These are phyloP conservation scores for Ramaria rubella DNA, from an alignment of 768 basidiomycete genomes.

Conservation along the genomic window DNA sequence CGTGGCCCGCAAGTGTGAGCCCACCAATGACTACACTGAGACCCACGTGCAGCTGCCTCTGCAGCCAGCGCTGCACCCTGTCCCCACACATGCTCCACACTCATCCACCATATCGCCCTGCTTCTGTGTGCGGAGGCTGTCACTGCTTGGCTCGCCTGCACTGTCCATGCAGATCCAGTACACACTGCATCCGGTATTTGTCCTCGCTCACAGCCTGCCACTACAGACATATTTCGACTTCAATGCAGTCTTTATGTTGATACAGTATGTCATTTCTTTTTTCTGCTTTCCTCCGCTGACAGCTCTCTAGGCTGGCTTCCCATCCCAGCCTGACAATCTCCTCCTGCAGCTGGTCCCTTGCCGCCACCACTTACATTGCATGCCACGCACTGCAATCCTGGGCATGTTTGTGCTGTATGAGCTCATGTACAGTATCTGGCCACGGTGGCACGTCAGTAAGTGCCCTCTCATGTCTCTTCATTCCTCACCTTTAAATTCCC, in stretches of 20 bases:
- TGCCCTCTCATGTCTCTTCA: slow-evolving; percentile 11
- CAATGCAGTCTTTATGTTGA: slow-evolving; percentile 75
- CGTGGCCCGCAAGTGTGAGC: too few species aligned
- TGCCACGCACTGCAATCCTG: slow-evolving; percentile 73
- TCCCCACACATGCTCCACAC: too few species aligned
- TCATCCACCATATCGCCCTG: slow-evolving; percentile 12
- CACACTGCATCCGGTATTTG: too few species aligned
- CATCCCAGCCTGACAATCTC: slow-evolving; percentile 63
- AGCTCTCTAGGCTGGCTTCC: slow-evolving; percentile 58
- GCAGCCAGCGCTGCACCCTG: too few species aligned
- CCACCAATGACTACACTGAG: too few species aligned
- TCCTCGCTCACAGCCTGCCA: too few species aligned
- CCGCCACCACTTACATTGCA: slow-evolving; percentile 73
- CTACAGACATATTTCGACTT: too few species aligned
- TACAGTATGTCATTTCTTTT: slow-evolving; percentile 56
- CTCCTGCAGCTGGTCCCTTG: slow-evolving; percentile 76
- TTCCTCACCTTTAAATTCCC: background rate
- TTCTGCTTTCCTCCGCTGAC: background rate
- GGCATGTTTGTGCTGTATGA: slow-evolving; percentile 65
- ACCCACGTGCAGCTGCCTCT: too few species aligned
- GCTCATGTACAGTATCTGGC: slow-evolving; percentile 19
- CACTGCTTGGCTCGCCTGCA: too few species aligned
- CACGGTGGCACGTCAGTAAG: slow-evolving; percentile 29
- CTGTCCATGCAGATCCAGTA: too few species aligned
- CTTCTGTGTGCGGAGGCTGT: too few species aligned